Evolutionary conservation across 495 filamentous ascomycete species (phyloP).

Genomic region (Aspergillus bertholletiae): DNA sequence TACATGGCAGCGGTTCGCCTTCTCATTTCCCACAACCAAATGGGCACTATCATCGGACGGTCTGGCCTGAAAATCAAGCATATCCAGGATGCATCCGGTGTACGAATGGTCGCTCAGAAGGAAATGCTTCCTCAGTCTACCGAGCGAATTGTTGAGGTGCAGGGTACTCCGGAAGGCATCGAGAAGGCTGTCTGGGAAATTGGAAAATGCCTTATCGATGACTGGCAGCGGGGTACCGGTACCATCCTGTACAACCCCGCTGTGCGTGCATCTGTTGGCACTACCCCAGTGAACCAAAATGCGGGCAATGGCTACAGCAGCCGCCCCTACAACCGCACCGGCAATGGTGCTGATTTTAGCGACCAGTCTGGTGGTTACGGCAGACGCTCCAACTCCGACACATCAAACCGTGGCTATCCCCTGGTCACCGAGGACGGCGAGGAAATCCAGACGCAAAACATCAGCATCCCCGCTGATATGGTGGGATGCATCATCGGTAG

Average conservation of each 20-base stretch:
- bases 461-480: conserved; percentile 99
- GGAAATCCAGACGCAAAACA: conserved; percentile 97
- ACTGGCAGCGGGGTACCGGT: conserved; percentile 93
- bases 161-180: conserved; percentile 88
- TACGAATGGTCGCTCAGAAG: conserved; percentile 98
- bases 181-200: conserved; percentile 98
- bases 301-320: conserved; percentile 51
- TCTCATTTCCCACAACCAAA: conserved; percentile 98
- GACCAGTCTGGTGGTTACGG: conserved; percentile 63
- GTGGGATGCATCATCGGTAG: conserved; percentile 98
- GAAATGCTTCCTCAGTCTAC: conserved; percentile 99
- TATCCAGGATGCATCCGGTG: conserved; percentile 94
- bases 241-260: conserved; percentile 96
- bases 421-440: conserved; percentile 93
- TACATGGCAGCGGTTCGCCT: conserved; percentile 78
- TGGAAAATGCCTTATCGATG: conserved; percentile 95
- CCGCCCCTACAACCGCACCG: conserved; percentile 85
- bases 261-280: conserved; percentile 69
- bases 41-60: conserved; percentile 98
- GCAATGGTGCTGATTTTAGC: conserved; percentile 96
- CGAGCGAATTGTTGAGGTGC: conserved; percentile 96
- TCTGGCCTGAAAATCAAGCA: conserved; percentile 98
- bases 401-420: conserved; percentile 65
- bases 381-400: conserved; percentile 80
- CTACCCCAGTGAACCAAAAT: conserved; percentile 14